Evolutionary conservation across 306 rosid species (phyloP), one percentile per base, ranked within the genome.

Genomic region (Lathyrus oleraceus): DNA sequence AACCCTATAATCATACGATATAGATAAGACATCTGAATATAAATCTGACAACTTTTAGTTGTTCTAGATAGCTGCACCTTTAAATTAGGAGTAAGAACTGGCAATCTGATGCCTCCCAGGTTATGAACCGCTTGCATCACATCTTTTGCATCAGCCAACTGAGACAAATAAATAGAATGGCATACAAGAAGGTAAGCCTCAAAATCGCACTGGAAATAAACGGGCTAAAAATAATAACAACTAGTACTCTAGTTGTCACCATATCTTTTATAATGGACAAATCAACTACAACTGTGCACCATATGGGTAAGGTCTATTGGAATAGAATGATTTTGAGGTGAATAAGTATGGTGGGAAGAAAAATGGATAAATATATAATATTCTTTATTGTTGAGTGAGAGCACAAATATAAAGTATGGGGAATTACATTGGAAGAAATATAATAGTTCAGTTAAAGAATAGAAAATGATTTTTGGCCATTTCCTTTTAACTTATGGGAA

Each of bases 111-210:
- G 62, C 91, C 87, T 28, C 81, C 74, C 82, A 92, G 53, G 58
- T 75, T 61, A 59, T 74, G 72, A 40, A 92, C 92, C 47, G 78
- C 95, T 78, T 78, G 79, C 96, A 92, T 92, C 30, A 89, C 96
- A 70, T 89, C 87, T 70, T 79, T 85, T 64, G 97, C 94, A 82
- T 92, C 97, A 67, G 95, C 96, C 78, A 89, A 81, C 97, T 91
- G 65, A 65, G 58, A 47, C 28, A 60, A 40, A 59, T 65, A 76
- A 71, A 65, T 49, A 57, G 4, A 43, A 72, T 8, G 56, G 30
- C 19, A 51, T 43, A 40, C 52, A 65, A 38, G 48, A 43, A 49
- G 45, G 61, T 38, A 66, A 68, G 21, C 39, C 35, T 67, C 70
- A 71, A 60, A 60, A 47, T 70, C 32, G 60, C 52, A 51, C 27